Evolutionary conservation across 306 rosid genomes (phyloP), one percentile per base, ranked within the genome.

Genomic region (Vigna nakashimae): DNA sequence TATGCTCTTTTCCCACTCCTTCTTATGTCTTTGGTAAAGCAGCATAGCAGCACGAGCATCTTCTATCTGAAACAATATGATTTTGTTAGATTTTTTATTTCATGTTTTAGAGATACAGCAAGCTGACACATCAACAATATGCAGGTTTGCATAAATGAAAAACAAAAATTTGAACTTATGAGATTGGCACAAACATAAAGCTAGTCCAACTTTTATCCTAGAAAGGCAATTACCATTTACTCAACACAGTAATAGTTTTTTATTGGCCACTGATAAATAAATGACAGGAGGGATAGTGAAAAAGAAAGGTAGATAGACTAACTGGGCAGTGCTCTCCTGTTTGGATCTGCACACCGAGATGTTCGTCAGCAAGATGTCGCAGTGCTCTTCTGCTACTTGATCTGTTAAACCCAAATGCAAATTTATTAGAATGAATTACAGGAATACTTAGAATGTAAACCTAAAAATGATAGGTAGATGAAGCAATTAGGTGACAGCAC

Each of bases 291-390:
- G 2, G 3, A 26, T 26, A 26, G 28, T 26, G 3, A 26, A 26
- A 26, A 26, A 53, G 40, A 32, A 65, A 59, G 80, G 78, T 80
- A 75, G 62, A 75, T 62, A 48, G 80, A 88, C 98, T 88, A 76
- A 95, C 98, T 56, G 98, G 93, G 64, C 98, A 95, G 81, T 95
- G 99, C 87, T 95, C 98, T 77, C 98, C 96, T 49, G 87, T 80
- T 84, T 95, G 99, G 83, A 95, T 95, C 78, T 85, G 75, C 32
- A 82, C 98, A 16, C 89, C 86, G 45, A 92, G 98, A 88, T 83
- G 79, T 85, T 91, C 93, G 0, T 86, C 82, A 49, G 97, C 93
- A 15, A 96, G 96, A 88, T 91, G 96, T 55, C 92, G 90, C 46
- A 92, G 93, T 10, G 97, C 94, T 76, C 87, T 84, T 73, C 76